These are phyloP conservation scores for Klebsormidium nitens DNA, from an alignment of 139 green algal genomes.

Conservation along the genomic window DNA sequence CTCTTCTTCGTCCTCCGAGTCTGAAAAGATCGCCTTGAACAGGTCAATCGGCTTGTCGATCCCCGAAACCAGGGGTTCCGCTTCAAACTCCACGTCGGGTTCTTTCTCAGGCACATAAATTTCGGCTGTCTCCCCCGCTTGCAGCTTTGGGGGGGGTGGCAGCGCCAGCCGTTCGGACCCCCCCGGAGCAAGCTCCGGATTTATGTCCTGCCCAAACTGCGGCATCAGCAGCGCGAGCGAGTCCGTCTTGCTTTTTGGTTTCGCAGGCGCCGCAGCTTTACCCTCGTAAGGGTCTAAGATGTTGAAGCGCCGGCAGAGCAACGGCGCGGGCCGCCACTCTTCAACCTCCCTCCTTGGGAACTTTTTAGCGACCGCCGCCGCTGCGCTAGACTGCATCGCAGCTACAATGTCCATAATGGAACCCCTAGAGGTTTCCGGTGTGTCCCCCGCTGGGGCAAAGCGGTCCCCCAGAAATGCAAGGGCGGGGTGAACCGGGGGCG, in stretches of 20 bases:
- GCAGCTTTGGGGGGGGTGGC: background rate
- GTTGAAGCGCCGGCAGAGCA: conserved; percentile 91
- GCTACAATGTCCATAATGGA: no score
- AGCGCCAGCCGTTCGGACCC: background rate
- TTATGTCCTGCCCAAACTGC: background rate
- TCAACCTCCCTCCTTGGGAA: conserved; percentile 49
- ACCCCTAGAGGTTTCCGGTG: no score
- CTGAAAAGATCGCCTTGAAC: conserved; percentile 39
- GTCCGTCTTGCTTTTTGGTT: background rate
- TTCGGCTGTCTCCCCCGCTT: background rate
- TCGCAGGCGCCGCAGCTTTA: background rate
- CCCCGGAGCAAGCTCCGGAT: background rate
- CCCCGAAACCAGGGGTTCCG: background rate
- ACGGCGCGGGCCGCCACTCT: conserved; percentile 69
- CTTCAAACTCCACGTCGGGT: background rate
- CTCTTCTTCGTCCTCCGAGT: conserved; percentile 2
- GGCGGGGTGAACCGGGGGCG: no score
- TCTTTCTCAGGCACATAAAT: background rate
- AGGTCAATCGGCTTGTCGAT: conserved; percentile 27
- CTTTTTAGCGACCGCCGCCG: conserved; percentile 22
- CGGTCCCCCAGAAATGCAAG: no score
- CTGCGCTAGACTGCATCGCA: background rate
- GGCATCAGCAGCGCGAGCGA: background rate
- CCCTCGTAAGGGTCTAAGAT: conserved; percentile 77
- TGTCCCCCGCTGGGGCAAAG: no score